phyloP scores from a whole-genome alignment of 805 yeast species.

The Cyberlindnera japonica region DNA sequence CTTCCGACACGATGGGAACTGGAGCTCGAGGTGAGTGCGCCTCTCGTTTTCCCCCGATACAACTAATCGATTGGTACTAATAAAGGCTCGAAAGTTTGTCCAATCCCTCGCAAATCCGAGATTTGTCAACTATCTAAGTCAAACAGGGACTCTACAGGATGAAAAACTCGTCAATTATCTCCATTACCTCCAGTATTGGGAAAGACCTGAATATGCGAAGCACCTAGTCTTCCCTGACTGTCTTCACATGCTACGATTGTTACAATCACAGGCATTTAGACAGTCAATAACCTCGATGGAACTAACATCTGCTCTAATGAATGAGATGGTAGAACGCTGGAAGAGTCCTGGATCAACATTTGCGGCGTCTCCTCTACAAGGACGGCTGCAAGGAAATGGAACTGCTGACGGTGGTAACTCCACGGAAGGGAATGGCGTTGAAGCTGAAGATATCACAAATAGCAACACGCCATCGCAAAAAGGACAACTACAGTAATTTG shows the following conservation, averaged over 20 bases:
- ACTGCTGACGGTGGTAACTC: neutral
- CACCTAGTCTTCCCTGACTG: slow-evolving; percentile 84
- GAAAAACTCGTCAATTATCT: slow-evolving; percentile 71
- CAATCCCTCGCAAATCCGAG: slow-evolving; percentile 89
- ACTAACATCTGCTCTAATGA: slow-evolving; percentile 55
- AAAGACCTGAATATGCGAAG: slow-evolving; percentile 62
- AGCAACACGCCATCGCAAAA: no score
- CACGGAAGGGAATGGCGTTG: slow-evolving; percentile 1
- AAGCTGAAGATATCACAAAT: no score
- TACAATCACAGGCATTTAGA: slow-evolving; percentile 53
- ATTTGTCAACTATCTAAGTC: slow-evolving; percentile 82
- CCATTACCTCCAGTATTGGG: slow-evolving; percentile 84
- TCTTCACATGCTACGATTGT: slow-evolving; percentile 58
- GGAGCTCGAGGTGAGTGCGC: slow-evolving; percentile 77
- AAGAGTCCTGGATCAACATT: slow-evolving; percentile 26
- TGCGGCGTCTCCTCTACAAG: slow-evolving; percentile 25
- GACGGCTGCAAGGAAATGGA: neutral
- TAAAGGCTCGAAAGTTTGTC: slow-evolving; percentile 51
- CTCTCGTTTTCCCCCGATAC: no score
- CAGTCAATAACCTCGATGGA: slow-evolving; percentile 53
- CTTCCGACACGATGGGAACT: slow-evolving; percentile 86
- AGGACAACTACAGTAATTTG: no score
- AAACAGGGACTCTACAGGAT: slow-evolving; percentile 70
- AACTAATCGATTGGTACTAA: slow-evolving; percentile 1
- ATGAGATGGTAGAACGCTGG: slow-evolving; percentile 78